Evolutionary conservation across 176 grass and related monocot genomes (phyloP).

Genomic region (Lolium multiflorum): DNA sequence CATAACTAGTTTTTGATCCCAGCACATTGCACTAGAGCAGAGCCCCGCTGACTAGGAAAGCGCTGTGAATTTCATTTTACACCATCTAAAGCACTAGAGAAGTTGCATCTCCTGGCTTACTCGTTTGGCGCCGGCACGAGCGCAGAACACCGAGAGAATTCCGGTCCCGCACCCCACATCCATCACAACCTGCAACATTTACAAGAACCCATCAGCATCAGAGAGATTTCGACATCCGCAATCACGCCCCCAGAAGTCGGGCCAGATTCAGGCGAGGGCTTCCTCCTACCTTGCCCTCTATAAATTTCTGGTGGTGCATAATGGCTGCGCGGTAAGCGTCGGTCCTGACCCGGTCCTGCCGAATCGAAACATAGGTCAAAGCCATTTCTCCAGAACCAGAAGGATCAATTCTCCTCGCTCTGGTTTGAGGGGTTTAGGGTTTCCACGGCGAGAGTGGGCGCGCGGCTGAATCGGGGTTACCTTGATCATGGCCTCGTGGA

Average conservation of each 20-base stretch:
- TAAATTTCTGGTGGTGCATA: slow-evolving; percentile 80
- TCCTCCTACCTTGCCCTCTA: slow-evolving; percentile 77
- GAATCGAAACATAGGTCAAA: neutral
- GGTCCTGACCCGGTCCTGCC: slow-evolving; percentile 80
- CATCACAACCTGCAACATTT: slow-evolving; percentile 77
- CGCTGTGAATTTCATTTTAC: neutral
- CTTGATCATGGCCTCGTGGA: slow-evolving; percentile 94
- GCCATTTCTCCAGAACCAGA: neutral
- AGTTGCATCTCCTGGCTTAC: too few relatives aligned
- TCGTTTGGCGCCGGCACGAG: slow-evolving; percentile 82
- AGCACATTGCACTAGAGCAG: neutral
- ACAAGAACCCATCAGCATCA: neutral
- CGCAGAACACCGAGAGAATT: slow-evolving; percentile 91
- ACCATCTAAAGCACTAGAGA: too few relatives aligned
- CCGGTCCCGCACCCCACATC: slow-evolving; percentile 95
- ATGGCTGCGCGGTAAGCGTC: slow-evolving; percentile 76
- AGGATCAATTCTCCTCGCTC: neutral
- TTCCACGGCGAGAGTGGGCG: neutral
- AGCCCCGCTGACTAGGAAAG: neutral
- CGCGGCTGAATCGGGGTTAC: slow-evolving; percentile 38
- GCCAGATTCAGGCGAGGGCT: neutral
- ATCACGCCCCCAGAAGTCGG: too few relatives aligned
- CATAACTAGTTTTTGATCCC: neutral
- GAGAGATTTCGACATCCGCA: too few relatives aligned
- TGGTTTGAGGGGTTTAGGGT: slow-evolving; percentile 39